Evolutionary conservation across 768 basidiomycete genomes (phyloP).

Genomic region (Ephemerocybe angulata): DNA sequence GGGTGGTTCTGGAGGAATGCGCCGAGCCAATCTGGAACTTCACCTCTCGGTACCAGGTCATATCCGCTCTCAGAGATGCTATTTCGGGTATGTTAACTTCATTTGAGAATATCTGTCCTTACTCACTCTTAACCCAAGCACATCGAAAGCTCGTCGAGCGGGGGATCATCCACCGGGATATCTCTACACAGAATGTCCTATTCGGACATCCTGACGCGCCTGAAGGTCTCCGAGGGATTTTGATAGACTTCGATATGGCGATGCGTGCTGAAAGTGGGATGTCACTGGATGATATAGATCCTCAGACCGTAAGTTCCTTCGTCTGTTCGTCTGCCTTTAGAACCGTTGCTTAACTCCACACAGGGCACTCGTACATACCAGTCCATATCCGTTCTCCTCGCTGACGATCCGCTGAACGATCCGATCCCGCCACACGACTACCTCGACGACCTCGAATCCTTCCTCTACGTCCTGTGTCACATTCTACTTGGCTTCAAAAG

Average conservation of each 20-base stretch:
- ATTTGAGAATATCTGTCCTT: not conserved
- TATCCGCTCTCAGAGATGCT: not conserved
- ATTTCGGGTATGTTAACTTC: not conserved
- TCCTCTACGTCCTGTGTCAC: not conserved
- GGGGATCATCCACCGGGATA: constrained; percentile 24
- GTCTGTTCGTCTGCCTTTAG: not conserved
- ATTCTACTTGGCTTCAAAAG: not conserved
- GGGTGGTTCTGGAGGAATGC: constrained; percentile 2
- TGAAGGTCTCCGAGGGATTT: not conserved
- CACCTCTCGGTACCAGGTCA: not conserved
- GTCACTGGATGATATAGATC: not conserved
- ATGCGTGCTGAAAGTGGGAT: not conserved
- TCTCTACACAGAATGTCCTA: constrained; percentile 23
- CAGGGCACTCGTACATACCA: not conserved
- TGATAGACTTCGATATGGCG: constrained; percentile 17
- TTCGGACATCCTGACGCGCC: constrained; percentile 5
- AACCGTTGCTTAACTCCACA: not conserved
- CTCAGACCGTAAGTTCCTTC: not conserved
- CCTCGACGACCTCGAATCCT: not conserved
- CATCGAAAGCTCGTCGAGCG: constrained; percentile 15
- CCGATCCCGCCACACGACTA: not conserved
- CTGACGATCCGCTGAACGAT: not conserved
- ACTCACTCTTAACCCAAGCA: constrained; percentile 7
- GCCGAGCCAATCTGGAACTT: constrained; percentile 14
- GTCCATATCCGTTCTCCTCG: not conserved